Evolutionary conservation across 78 protist genomes (phyloP), one percentile per base, ranked within the genome.

Genomic region (Diacronema lutheri): DNA sequence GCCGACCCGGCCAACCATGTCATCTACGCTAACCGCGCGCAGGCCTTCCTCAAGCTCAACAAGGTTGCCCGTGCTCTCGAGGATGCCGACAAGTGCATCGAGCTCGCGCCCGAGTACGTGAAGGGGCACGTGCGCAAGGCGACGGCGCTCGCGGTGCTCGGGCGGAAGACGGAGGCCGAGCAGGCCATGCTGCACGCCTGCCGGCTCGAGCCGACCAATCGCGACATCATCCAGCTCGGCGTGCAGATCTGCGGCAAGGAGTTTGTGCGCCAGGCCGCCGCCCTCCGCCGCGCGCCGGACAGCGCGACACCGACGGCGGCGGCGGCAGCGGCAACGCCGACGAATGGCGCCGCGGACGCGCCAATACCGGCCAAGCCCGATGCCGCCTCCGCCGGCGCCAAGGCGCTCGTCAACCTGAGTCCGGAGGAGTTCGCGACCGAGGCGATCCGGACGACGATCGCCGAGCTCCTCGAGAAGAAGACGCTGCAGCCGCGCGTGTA

Each of bases 41-140:
- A 50, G 77, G 76, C 71, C 10, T 23, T 16, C 65, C 86, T 83
- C 65, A 82, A 82, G 50, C 77, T 82, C 31, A 31, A 7, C 44
- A 71, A 83, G 77, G 56, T 69, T 7, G 13, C 25, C 57, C 37
- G 40, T 50, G 77, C 77, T 14, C 56, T 69, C n/a, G 69, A 62
- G 38, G 69, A 62, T 12, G 31, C 69, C 37, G 69, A 62, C 69
- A 12, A 29, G 35, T 62, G 77, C 77, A 69, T 69, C 77, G 33
- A 21, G 57, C 77, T 69, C n/a, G 46, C 10, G 25, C 77, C 77
- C 37, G 29, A 14, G 13, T 69, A 40, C 31, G 77, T 69, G n/a
- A 69, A 69, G 77, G 77, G 77, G 20, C 40, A 69, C 77, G 57
- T 40, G 33, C 46, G 77, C 37, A 69, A 69, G 55, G 46, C 77